These are phyloP conservation scores for Rosellinia necatrix DNA, from an alignment of 2,329 filamentous ascomycete species.

Conservation along the genomic window DNA sequence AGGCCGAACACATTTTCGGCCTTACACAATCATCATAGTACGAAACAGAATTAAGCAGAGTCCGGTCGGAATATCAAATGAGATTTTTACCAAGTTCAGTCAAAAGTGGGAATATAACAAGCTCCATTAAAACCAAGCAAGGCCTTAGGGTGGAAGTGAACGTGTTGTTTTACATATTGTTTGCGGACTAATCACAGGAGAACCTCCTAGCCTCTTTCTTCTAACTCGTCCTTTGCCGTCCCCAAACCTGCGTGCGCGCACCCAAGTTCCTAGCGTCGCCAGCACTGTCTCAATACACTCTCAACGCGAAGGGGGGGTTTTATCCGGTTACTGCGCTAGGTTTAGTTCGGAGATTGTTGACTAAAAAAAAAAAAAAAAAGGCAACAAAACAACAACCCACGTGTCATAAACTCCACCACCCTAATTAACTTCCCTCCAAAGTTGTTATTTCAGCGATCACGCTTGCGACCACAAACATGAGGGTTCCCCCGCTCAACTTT, in stretches of 20 bases:
- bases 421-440: neutral
- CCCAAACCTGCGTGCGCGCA: conserved; percentile 17
- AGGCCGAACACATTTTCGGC: too few species aligned
- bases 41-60: too few species aligned
- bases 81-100: too few species aligned
- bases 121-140: neutral
- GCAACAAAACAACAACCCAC: conserved; percentile 18
- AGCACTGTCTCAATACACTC: neutral
- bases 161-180: conserved; percentile 26
- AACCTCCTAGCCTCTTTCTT: conserved; percentile 11
- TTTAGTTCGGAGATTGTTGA: neutral
- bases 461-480: conserved; percentile 16
- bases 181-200: conserved; percentile 8
- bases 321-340: neutral
- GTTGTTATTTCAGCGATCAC: neutral
- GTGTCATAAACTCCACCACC: conserved; percentile 14
- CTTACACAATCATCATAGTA: too few species aligned
- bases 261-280: conserved; percentile 6
- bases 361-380: conserved; percentile 6
- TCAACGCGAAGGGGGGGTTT: neutral
- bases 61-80: too few species aligned
- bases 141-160: conserved; percentile 15
- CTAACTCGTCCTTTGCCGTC: conserved; percentile 11
- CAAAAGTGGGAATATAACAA: neutral
- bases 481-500: too few species aligned